phyloP scores from a whole-genome alignment of 2,329 filamentous ascomycete genomes.

The Fusarium sp. region DNA sequence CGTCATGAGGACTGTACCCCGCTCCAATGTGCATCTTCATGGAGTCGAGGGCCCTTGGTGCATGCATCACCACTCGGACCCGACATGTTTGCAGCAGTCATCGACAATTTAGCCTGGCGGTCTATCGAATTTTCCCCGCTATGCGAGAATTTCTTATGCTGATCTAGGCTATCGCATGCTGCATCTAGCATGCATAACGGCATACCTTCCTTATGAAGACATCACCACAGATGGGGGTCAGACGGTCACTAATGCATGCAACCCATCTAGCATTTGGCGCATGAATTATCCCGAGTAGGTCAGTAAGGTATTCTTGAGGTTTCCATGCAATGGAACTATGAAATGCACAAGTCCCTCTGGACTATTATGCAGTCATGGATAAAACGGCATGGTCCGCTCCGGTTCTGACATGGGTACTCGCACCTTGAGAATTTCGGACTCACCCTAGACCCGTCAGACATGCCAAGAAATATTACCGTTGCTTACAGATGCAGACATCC shows the following conservation, averaged over 20 bases:
- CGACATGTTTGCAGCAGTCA: constrained; percentile 12
- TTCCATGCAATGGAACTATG: not conserved
- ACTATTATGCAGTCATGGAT: constrained; percentile 1
- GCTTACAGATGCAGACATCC: too few species aligned
- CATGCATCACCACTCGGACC: constrained; percentile 22
- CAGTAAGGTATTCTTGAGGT: not conserved
- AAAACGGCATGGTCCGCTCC: too few species aligned
- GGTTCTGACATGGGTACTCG: too few species aligned
- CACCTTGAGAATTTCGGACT: too few species aligned
- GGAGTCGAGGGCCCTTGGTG: constrained; percentile 13
- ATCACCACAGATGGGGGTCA: constrained; percentile 2
- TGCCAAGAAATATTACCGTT: too few species aligned
- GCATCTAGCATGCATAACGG: constrained; percentile 3
- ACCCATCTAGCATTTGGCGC: not conserved
- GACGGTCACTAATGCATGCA: constrained; percentile 19
- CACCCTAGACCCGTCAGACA: too few species aligned
- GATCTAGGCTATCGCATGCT: constrained; percentile 8
- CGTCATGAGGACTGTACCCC: constrained; percentile 33
- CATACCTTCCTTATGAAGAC: constrained; percentile 25
- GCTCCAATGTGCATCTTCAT: constrained; percentile 20
- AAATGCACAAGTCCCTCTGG: constrained; percentile 12
- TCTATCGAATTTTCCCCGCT: constrained; percentile 19
- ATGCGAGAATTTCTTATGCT: constrained; percentile 7
- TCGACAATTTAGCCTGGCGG: constrained; percentile 6
- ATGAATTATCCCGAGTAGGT: not conserved